Conservation (phyloP, 805 yeast species). For the Yarrowia phangngaensis region DNA sequence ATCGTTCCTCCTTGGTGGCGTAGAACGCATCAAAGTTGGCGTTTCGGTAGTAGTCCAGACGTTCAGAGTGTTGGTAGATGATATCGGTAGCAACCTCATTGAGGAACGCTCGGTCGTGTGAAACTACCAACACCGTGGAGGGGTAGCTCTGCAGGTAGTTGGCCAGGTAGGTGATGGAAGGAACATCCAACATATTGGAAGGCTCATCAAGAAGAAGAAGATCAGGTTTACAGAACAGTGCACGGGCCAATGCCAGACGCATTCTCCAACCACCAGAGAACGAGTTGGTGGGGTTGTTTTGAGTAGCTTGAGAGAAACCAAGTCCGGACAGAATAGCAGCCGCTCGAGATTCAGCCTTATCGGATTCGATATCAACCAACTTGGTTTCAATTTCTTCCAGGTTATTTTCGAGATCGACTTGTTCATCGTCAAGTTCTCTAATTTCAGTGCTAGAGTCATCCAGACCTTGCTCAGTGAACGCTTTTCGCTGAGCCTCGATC, state of each 20-base stretch:
- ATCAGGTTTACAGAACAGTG: slow-evolving; percentile 95
- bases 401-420: slow-evolving; percentile 76
- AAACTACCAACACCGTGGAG: slow-evolving; percentile 88
- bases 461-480: slow-evolving; percentile 28
- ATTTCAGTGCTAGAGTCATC: slow-evolving; percentile 46
- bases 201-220: slow-evolving; percentile 94
- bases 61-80: slow-evolving; percentile 94
- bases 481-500: slow-evolving; percentile 59
- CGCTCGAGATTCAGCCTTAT: slow-evolving; percentile 96
- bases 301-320: slow-evolving; percentile 89
- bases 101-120: slow-evolving; percentile 95
- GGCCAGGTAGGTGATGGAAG: slow-evolving; percentile 90
- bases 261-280: slow-evolving; percentile 99
- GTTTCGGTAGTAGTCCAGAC: slow-evolving; percentile 88
- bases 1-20: slow-evolving; percentile 89
- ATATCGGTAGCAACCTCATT: slow-evolving; percentile 98
- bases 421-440: slow-evolving; percentile 80
- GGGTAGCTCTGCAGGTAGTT: slow-evolving; percentile 86
- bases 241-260: slow-evolving; percentile 97
- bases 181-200: slow-evolving; percentile 99
- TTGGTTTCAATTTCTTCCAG: slow-evolving; percentile 77
- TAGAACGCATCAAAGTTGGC: slow-evolving; percentile 91
- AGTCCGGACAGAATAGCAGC: slow-evolving; percentile 89
- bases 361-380: slow-evolving; percentile 89
- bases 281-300: slow-evolving; percentile 73